These are phyloP conservation scores for Dryas octopetala DNA, from an alignment of 306 rosid genomes.

Conservation along the genomic window DNA sequence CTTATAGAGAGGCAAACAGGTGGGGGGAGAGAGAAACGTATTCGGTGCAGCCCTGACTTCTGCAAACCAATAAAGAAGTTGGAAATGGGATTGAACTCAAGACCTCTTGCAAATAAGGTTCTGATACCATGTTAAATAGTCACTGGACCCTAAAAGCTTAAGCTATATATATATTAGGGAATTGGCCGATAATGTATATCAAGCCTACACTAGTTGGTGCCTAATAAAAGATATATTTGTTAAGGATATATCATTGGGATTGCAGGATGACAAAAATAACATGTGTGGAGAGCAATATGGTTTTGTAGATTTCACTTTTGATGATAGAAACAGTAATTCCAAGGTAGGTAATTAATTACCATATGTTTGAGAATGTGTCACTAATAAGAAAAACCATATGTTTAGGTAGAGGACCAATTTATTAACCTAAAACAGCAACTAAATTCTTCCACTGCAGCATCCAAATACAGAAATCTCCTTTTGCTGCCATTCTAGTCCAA, in stretches of 20 bases:
- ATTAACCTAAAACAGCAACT: background rate
- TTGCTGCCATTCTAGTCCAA: background rate
- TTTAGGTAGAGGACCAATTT: background rate
- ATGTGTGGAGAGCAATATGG: conserved; percentile 13
- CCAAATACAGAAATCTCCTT: background rate
- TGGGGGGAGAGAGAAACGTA: too few species aligned
- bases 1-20: too few species aligned
- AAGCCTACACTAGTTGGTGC: too few species aligned
- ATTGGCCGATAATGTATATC: too few species aligned
- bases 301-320: background rate
- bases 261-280: conserved; percentile 8
- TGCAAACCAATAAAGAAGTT: too few species aligned
- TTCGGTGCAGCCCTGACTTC: too few species aligned
- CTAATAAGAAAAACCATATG: too few species aligned
- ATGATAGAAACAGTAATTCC: background rate
- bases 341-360: background rate
- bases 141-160: too few species aligned
- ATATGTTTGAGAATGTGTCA: background rate
- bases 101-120: too few species aligned
- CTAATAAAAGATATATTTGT: background rate
- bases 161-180: too few species aligned
- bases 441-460: conserved; percentile 1
- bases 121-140: too few species aligned
- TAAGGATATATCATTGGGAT: conserved; percentile 2
- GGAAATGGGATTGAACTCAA: too few species aligned